Percentiles rank a stretch among this genome's conserved stretches.
phyloP scores from a whole-genome alignment of 2,329 filamentous ascomycete genomes.

The Monosporascus sp. region DNA sequence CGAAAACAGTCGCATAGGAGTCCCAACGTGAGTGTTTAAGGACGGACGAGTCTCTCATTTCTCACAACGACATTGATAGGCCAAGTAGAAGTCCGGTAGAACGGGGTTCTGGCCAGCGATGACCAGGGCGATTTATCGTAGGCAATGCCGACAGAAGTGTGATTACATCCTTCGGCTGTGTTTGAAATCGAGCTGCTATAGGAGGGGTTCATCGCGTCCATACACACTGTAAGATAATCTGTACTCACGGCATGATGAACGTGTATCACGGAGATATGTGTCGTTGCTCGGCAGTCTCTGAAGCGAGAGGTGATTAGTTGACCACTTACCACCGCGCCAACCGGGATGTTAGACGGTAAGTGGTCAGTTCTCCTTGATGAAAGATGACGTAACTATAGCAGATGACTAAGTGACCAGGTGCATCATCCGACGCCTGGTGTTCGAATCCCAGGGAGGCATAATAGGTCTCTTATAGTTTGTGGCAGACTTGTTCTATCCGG shows the following conservation, averaged over 20 bases:
- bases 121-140: neutral
- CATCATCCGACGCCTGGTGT: neutral
- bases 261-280: no score
- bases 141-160: neutral
- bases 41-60: no score
- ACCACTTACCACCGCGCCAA: neutral
- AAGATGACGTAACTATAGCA: neutral
- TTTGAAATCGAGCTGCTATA: neutral
- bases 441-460: neutral
- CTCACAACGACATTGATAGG: no score
- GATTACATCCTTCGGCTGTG: neutral
- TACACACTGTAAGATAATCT: no score
- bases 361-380: neutral
- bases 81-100: neutral
- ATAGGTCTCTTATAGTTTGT: no score
- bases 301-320: no score
- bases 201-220: neutral
- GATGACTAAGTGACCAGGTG: neutral
- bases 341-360: neutral
- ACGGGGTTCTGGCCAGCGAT: neutral
- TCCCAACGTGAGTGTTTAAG: no score
- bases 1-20: neutral
- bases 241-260: no score
- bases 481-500: no score
- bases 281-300: no score